Conservation (phyloP, 768 basidiomycete genomes). For the Rhodotorula toruloides region DNA sequence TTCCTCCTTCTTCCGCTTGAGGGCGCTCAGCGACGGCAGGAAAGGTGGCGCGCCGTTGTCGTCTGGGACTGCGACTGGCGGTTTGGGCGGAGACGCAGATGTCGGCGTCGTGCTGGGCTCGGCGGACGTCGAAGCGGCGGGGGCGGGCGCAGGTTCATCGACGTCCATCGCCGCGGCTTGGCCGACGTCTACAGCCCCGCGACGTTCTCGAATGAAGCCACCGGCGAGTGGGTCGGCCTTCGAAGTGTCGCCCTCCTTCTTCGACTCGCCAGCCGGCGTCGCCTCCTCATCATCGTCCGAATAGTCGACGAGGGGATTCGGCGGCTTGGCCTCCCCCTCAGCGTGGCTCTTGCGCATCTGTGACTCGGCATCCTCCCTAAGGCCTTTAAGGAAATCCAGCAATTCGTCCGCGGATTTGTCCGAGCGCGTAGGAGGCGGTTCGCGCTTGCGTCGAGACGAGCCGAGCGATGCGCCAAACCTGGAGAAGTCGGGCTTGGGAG, state of each 20-base stretch:
- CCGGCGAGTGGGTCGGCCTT: neutral
- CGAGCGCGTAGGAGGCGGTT: neutral
- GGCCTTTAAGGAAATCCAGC: too few relatives aligned
- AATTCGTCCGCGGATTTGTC: neutral
- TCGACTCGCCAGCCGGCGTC: neutral
- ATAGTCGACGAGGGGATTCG: constrained; percentile 13
- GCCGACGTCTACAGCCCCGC: neutral
- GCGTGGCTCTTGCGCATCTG: constrained; percentile 12
- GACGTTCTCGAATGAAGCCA: constrained; percentile 23
- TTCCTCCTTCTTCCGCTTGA: constrained; percentile 29
- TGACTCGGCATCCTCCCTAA: neutral
- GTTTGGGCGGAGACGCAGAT: neutral
- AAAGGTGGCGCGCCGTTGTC: neutral
- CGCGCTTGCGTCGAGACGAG: constrained; percentile 18
- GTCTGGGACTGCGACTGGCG: neutral
- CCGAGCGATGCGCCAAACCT: constrained; percentile 8
- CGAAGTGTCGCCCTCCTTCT: neutral
- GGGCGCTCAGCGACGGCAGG: constrained; percentile 3
- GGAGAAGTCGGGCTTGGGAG: too few relatives aligned
- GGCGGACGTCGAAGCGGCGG: neutral
- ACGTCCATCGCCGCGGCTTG: neutral
- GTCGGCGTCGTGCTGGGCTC: neutral
- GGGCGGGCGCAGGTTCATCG: neutral
- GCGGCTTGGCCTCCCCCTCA: neutral
- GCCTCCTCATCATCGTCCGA: constrained; percentile 15